phyloP scores from a whole-genome alignment of 2,329 filamentous ascomycete genomes.

The Chaetomium sp. region DNA sequence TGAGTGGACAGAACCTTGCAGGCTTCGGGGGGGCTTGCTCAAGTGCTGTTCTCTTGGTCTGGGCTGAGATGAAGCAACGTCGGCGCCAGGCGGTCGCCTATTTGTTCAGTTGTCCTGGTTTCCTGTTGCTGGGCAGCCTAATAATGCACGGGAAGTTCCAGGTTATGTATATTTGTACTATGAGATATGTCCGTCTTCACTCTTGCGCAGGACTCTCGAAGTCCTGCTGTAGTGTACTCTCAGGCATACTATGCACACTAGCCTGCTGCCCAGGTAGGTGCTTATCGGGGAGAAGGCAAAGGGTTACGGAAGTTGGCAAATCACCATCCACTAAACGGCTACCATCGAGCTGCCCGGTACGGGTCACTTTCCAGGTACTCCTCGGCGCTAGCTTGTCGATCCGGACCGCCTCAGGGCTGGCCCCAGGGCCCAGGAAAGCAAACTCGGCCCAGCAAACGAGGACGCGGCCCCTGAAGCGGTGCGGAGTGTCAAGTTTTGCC shows the following conservation, averaged over 20 bases:
- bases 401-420: neutral
- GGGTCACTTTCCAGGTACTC: neutral
- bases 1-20: slow-evolving; percentile 20
- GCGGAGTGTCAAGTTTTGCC: neutral
- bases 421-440: slow-evolving; percentile 3
- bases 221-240: too few relatives aligned
- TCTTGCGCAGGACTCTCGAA: too few relatives aligned
- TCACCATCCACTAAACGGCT: too few relatives aligned
- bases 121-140: too few relatives aligned
- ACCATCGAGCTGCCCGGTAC: neutral
- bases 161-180: too few relatives aligned
- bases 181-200: too few relatives aligned
- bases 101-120: neutral
- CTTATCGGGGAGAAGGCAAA: too few relatives aligned
- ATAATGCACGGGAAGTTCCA: too few relatives aligned
- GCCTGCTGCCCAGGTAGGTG: too few relatives aligned
- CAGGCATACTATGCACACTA: too few relatives aligned
- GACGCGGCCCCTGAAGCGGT: slow-evolving; percentile 7
- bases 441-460: slow-evolving; percentile 9
- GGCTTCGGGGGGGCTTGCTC: slow-evolving; percentile 18
- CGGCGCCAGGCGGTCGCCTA: slow-evolving; percentile 4
- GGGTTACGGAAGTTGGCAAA: too few relatives aligned
- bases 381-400: slow-evolving; percentile 11
- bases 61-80: slow-evolving; percentile 18
- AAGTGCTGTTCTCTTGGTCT: slow-evolving; percentile 21